Base-by-base conservation (phyloP, 345 rosid genomes). In the Salix suchowensis region DNA sequence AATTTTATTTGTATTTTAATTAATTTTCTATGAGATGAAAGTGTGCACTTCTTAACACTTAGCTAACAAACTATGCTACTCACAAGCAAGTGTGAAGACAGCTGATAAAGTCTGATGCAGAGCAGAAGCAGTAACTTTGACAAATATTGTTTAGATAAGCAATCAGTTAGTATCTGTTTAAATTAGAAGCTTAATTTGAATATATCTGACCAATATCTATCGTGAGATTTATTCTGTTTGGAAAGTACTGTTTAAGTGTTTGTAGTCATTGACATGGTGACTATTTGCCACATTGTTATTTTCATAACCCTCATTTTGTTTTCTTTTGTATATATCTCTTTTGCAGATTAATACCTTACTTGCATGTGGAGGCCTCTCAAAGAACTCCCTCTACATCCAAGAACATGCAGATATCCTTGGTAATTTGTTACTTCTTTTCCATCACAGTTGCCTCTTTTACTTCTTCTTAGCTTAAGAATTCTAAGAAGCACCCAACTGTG, bases 321-420 rank as follows among this genome's bases (percentile, higher is more conserved):
- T 61, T 64, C 19, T 54, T 36, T n/a, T 16, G 23, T 18, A 19
- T 86, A 42, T 86, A 42, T 68, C 23, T 46, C 37, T 67, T 61
- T 75, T 81, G 79, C 83, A 93, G 98, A 89, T 95, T 65, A 91
- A 93, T 77, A 91, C 92, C 8, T 75, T 96, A 52, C 90, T 96
- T 77, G 97, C 96, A 46, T 93, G 97, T 58, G 99, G 98, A 36
- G 97, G 94, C 67, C 96, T 93, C 78, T 86, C 94, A 23, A 92
- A 91, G 85, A 93, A 95, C 72, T 77, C 80, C 0, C 62, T 91
- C 78, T 93, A 84, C 83, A 85, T 95, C 81, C 98, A 93, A 84
- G 92, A 93, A 84, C 97, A 89, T 75, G 98, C 94, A 69, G 92
- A 93, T 88, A 88, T 92, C 71, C 81, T 79, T 54, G 98, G 98